Percentiles rank a stretch among this genome's conserved stretches.
Conservation (phyloP, 352 stramenopile species). For the Pythium dissimile region DNA sequence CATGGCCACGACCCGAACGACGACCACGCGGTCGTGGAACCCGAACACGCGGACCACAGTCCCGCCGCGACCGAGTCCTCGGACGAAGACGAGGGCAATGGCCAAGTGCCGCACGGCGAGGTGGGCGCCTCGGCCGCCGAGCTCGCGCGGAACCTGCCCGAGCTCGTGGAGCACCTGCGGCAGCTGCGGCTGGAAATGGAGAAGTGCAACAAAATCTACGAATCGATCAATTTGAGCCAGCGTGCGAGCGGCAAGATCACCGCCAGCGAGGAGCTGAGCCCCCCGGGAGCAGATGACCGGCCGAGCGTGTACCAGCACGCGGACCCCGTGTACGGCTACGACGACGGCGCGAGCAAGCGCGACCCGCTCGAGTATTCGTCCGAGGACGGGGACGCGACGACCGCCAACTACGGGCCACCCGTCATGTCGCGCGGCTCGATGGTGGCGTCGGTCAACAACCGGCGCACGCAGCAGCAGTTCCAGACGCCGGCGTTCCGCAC, state of each 20-base stretch:
- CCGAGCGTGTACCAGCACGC: not conserved
- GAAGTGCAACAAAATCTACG: constrained; percentile 69
- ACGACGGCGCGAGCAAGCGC: not conserved
- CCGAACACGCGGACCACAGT: too few relatives aligned
- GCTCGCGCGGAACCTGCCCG: constrained; percentile 55
- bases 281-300: not conserved
- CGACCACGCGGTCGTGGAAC: not conserved
- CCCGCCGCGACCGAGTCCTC: not conserved
- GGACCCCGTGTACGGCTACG: not conserved
- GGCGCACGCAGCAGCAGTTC: constrained; percentile 5
- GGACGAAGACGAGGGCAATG: constrained; percentile 5
- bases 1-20: constrained; percentile 15
- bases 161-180: constrained; percentile 60
- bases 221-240: constrained; percentile 38
- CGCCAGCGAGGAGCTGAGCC: not conserved
- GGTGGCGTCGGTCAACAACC: constrained; percentile 4
- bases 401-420: constrained; percentile 1
- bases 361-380: not conserved
- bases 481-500: constrained; percentile 8
- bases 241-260: constrained; percentile 19
- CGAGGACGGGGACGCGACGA: not conserved
- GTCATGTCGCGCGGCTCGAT: constrained; percentile 4
- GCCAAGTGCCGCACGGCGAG: constrained; percentile 23
- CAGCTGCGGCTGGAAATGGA: constrained; percentile 64
- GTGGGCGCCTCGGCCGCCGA: constrained; percentile 34